phyloP scores from a whole-genome alignment of 371 early-diverging fungal genomes.

The Mortierella sp. region DNA sequence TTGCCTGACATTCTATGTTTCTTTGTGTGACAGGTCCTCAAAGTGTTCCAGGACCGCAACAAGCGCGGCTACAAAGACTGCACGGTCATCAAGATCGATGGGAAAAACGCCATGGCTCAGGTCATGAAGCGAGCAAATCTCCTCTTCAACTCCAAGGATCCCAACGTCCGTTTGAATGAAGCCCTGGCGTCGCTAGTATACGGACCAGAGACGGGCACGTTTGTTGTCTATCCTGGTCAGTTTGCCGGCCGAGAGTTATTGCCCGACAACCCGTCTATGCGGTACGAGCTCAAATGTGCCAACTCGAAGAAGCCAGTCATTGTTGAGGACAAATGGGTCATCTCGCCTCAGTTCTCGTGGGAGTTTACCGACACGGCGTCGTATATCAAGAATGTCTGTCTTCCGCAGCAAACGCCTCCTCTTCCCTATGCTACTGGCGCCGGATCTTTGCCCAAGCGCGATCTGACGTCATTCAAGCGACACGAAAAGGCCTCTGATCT shows the following conservation, averaged over 20 bases:
- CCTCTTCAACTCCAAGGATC: background rate
- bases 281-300: background rate
- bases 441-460: too few relatives aligned
- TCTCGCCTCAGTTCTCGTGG: background rate
- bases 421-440: background rate
- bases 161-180: background rate
- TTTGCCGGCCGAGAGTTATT: background rate
- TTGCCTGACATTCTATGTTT: background rate
- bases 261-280: background rate
- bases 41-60: background rate
- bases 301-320: background rate
- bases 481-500: background rate
- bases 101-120: background rate
- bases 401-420: background rate
- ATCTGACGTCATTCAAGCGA: background rate
- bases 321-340: background rate
- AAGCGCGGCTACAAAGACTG: slow-evolving; percentile 6
- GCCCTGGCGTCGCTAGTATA: background rate
- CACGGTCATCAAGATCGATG: slow-evolving; percentile 9
- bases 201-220: background rate
- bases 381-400: background rate
- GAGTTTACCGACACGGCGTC: background rate
- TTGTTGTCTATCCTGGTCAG: background rate
- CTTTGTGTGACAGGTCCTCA: background rate
- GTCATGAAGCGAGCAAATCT: background rate